Base-by-base conservation (phyloP, 31 red algal species). In the Endocladia muricata region DNA sequence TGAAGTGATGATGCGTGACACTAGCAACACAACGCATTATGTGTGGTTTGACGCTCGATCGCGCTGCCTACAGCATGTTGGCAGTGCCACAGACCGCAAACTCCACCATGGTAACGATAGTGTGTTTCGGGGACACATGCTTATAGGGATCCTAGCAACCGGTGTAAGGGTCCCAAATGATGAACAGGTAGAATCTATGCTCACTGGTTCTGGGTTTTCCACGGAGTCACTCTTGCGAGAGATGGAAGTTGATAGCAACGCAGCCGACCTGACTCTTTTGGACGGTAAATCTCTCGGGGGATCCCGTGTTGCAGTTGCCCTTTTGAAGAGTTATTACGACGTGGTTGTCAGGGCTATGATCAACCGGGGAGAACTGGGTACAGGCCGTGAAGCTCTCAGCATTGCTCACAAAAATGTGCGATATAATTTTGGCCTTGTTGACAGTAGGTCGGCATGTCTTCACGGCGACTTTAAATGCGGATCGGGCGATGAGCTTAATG, bases 351-450 rank as follows among this genome's bases (percentile, higher is more conserved):
- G 35, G 1, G 71, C 75, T 61, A 40, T 75, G 70, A 25, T 85
- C 37, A 21, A 62, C 4, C 25, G 55, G 9, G 69, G 61, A 3
- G 1, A 32, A 26, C 44, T 84, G 42, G 82, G 82, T 17, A 39
- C 36, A 49, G 71, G 44, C 2, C 58, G 82, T 34, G 82, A 69
- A 63, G 40, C 61, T 1, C 2, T 74, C 32, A 35, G 31, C 23
- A 67, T 85, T 28, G 82, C 61, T 0, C 55, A 38, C 21, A 52
- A 76, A 28, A 85, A 85, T 61, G 82, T 85, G 7, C 41, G 49
- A 3, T 85, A 85, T 37, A 74, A 74, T 29, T 84, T 84, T 60
- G 35, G 42, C 8, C 64, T 84, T 83, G 22, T 83, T 8, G 73
- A 76, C 30, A 40, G 43, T 30, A 31, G 73, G 23, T 19, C 31